Evolutionary conservation across 139 green algal genomes (phyloP), one percentile per base, ranked within the genome.

Genomic region (Klebsormidium nitens): DNA sequence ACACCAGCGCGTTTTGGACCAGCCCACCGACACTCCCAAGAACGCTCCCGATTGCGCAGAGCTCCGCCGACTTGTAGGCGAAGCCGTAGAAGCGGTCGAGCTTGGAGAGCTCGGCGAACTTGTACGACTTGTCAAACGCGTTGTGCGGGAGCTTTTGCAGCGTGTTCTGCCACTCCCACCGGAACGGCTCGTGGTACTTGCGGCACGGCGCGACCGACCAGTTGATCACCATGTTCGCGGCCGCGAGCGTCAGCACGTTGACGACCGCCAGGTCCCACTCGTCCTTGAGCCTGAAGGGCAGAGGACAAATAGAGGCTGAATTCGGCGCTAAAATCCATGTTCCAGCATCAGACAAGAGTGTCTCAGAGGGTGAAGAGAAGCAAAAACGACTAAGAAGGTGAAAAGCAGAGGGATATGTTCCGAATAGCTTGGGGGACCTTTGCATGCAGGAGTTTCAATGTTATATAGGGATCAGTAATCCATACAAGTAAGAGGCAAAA

Each of bases 221-320:
- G 8, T 96, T 88, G 3, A 91, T 81, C 1, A 86, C 85, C 3
- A 82, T 87, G 57, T 95, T 97, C 55, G 89, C 88, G 35, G 78
- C 82, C 1, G 82, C 83, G 49, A 96, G 80, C 37, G 84, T 85
- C 0, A 93, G 37, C 17, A 87, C 87, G 84, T 98, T 98, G 50
- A 89, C 84, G 1, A 88, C 72, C 26, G 89, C 92, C 4, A 95
- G 72, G 81, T 96, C 92, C 47, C 91, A 85, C 88, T 98, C 93
- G 4, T 84, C 79, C 37, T 69, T 79, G 66, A 95, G 85, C 36
- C 66, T 78, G 56, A 17, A 14, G 17, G 44, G 14, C 44, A 52
- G 14, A 28, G 44, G 17, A 52, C 14, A 52, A 28, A n/a, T n/a
- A n/a, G n/a, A n/a, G n/a, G n/a, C n/a, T n/a, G n/a, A n/a, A n/a